A percentile compares a stretch with the other conserved stretches of the same genome.
phyloP scores from a whole-genome alignment of 805 yeast species.

The Saturnispora diversa region DNA sequence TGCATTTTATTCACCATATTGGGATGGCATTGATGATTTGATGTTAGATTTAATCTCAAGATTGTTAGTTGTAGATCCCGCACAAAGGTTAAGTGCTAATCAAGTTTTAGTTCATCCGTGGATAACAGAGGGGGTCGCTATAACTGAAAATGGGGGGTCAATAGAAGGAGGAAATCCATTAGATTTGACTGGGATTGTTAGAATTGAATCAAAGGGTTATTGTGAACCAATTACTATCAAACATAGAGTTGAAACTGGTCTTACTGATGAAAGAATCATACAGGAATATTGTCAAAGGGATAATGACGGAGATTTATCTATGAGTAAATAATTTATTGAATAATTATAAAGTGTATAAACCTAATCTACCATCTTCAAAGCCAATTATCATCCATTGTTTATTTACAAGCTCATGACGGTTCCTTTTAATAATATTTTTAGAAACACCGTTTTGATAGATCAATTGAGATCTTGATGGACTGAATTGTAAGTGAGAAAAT shows the following conservation, averaged over 20 bases:
- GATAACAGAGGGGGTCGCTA: conserved; percentile 26
- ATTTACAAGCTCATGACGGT: conserved; percentile 23
- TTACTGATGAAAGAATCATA: conserved; percentile 21
- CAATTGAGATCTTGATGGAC: conserved; percentile 10
- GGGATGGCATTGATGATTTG: conserved; percentile 62
- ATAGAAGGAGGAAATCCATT: neutral
- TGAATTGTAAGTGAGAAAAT: conserved; percentile 21
- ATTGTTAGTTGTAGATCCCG: conserved; percentile 47
- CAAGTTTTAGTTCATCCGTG: conserved; percentile 38
- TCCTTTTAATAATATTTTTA: conserved; percentile 27
- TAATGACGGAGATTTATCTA: conserved; percentile 9
- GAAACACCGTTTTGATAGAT: conserved; percentile 26
- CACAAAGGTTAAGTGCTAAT: conserved; percentile 34
- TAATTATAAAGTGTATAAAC: conserved; percentile 16
- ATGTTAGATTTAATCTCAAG: conserved; percentile 60
- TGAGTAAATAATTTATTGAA: neutral
- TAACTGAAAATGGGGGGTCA: neutral
- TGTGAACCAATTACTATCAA: conserved; percentile 24
- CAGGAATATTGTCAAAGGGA: conserved; percentile 11
- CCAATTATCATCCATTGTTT: conserved; percentile 27
- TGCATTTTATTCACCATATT: conserved; percentile 72
- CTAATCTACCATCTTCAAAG: conserved; percentile 29
- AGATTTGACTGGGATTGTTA: neutral
- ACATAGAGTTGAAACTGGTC: conserved; percentile 21
- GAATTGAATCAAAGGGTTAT: conserved; percentile 18